Base-by-base conservation (phyloP, 2,329 filamentous ascomycete species). In the Arthrocladium fulminans region DNA sequence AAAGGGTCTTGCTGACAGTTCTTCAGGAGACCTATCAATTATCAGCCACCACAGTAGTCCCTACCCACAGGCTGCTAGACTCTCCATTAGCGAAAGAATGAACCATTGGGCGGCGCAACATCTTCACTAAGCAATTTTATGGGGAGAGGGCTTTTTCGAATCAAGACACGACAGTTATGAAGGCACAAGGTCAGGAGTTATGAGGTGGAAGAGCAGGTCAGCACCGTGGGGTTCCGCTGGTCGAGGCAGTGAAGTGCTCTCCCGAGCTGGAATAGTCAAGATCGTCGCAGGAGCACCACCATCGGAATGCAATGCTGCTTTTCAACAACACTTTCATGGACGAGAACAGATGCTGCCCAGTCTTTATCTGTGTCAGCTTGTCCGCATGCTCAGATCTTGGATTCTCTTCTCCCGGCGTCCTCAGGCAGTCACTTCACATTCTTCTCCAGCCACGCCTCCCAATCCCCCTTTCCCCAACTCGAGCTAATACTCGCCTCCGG, bases 371-470 rank as follows among this genome's bases (percentile, higher is more conserved):
- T n/a, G n/a, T n/a, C n/a, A n/a, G n/a, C n/a, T n/a, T n/a, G n/a
- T n/a, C n/a, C n/a, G n/a, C n/a, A n/a, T n/a, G n/a, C n/a, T n/a
- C n/a, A n/a, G n/a, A n/a, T n/a, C n/a, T n/a, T n/a, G n/a, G n/a
- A n/a, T n/a, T n/a, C n/a, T n/a, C 19, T 19, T 13, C 39, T 19
- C 12, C 43, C 38, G 19, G 30, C n/a, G 2, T 27, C 22, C 6
- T 19, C 15, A 32, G 13, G 61, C 13, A 49, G 34, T 54, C 69
- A 83, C 50, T 69, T 69, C 47, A 80, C 67, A 60, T 81, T 83
- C 67, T 80, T 79, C 59, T 74, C 72, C 63, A 95, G 66, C 84
- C 84, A 96, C 67, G 88, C 82, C 61, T 83, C 75, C 89, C 89
- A 97, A 68, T 95, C 84, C 50, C 85, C 80, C 57, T 73, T 73